A percentile compares a stretch with the other conserved stretches of the same genome.
Conservation (phyloP, 805 yeast species). For the Yamadazyma phyllophila region DNA sequence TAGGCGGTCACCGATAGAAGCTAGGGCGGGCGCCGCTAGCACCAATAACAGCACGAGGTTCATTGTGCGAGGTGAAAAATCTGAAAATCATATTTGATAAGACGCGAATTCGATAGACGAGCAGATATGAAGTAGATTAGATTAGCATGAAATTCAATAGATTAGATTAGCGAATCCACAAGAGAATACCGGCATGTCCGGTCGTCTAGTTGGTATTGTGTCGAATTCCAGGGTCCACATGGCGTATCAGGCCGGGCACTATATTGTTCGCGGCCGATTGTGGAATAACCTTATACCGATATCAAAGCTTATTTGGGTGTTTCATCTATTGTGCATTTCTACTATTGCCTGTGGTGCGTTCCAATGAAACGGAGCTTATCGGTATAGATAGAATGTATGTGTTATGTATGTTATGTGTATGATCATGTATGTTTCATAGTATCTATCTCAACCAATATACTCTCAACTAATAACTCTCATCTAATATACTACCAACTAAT, state of each 20-base stretch:
- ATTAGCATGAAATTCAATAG: not conserved
- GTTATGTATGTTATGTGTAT: too few relatives aligned
- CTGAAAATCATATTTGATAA: not conserved
- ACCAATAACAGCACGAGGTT: not conserved
- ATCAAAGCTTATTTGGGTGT: not conserved
- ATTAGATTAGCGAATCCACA: not conserved
- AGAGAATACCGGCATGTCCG: too few relatives aligned
- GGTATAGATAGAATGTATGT: too few relatives aligned
- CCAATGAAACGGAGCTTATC: too few relatives aligned
- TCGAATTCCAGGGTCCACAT: not conserved
- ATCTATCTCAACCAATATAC: too few relatives aligned
- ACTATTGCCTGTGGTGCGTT: too few relatives aligned
- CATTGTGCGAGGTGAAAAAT: too few relatives aligned
- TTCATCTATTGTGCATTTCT: too few relatives aligned
- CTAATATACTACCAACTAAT: too few relatives aligned
- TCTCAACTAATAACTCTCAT: too few relatives aligned
- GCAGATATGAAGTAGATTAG: not conserved
- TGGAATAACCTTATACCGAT: not conserved
- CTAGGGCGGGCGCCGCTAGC: not conserved
- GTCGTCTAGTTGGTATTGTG: not conserved
- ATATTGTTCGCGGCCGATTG: not conserved
- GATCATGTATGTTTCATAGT: too few relatives aligned
- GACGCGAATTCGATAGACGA: not conserved
- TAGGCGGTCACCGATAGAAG: slow-evolving; percentile 28
- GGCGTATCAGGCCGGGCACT: not conserved